Evolutionary conservation across 345 rosid species (phyloP).

Genomic region (Limnanthes douglasii): DNA sequence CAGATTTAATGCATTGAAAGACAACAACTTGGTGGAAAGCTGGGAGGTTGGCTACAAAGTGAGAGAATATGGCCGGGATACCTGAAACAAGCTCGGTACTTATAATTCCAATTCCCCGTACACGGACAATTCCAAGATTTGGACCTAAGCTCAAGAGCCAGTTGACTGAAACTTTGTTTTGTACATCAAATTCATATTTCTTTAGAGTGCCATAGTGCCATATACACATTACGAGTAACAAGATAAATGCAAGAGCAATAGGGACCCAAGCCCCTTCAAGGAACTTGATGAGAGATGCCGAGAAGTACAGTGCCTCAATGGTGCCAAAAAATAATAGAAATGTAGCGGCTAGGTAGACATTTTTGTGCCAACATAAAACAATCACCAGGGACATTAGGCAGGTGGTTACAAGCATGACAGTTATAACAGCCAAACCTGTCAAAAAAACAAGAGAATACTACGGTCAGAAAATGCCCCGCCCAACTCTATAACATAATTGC

Average conservation of each 20-base stretch:
- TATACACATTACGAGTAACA: constrained; percentile 11
- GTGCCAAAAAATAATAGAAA: constrained; percentile 14
- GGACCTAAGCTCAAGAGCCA: constrained; percentile 11
- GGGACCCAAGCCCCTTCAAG: constrained; percentile 18
- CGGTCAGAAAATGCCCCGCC: too few relatives aligned
- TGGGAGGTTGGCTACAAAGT: constrained; percentile 27
- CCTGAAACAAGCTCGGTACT: constrained; percentile 14
- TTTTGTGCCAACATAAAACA: constrained; percentile 10
- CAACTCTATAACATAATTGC: too few relatives aligned
- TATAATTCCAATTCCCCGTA: constrained; percentile 21
- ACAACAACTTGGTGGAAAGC: constrained; percentile 44
- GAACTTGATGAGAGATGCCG: constrained; percentile 14
- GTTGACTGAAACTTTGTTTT: constrained; percentile 13
- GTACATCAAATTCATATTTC: constrained; percentile 12
- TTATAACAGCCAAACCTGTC: constrained; percentile 38
- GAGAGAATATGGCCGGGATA: constrained; percentile 19
- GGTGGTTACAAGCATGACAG: constrained; percentile 24
- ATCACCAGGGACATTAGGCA: constrained; percentile 17
- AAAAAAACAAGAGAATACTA: constrained; percentile 3
- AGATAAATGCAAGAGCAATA: constrained; percentile 7
- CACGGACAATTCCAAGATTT: constrained; percentile 14
- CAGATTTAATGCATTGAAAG: constrained; percentile 6
- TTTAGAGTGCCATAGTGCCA: constrained; percentile 21
- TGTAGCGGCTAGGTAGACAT: constrained; percentile 7
- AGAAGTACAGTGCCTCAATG: constrained; percentile 14